phyloP scores from a whole-genome alignment of 2,329 filamentous ascomycete species.

The Microdochium nivale region DNA sequence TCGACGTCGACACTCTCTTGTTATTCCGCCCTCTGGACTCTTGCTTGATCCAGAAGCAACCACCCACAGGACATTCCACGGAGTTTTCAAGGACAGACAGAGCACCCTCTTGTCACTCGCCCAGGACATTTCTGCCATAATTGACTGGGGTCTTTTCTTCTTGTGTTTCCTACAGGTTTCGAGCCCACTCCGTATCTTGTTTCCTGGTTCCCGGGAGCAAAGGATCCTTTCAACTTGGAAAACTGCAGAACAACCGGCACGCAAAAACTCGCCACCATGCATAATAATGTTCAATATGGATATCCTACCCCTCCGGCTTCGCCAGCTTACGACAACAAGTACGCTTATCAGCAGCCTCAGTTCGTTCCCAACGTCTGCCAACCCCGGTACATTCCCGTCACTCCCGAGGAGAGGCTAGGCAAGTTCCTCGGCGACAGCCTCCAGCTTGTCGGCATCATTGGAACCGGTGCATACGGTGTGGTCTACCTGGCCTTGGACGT shows the following conservation, averaged over 20 bases:
- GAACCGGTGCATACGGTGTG: constrained; percentile 91
- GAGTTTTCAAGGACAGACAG: neutral
- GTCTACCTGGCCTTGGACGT: constrained; percentile 87
- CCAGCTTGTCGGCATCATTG: constrained; percentile 76
- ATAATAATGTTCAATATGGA: constrained; percentile 50
- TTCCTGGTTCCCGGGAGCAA: neutral
- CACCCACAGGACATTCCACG: neutral
- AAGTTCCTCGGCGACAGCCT: constrained; percentile 74
- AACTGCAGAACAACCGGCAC: constrained; percentile 12
- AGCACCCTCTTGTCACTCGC: neutral
- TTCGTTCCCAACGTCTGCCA: constrained; percentile 28
- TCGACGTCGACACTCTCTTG: constrained; percentile 32
- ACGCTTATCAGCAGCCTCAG: constrained; percentile 27
- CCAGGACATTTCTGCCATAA: neutral
- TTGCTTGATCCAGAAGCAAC: constrained; percentile 10
- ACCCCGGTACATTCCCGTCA: constrained; percentile 43
- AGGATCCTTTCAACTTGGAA: constrained; percentile 1
- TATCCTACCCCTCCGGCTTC: constrained; percentile 51
- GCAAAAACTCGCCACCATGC: constrained; percentile 37
- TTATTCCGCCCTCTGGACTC: constrained; percentile 12
- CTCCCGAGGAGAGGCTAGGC: constrained; percentile 81
- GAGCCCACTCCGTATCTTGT: neutral
- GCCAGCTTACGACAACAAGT: constrained; percentile 44
- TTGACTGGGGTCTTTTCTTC: constrained; percentile 7
- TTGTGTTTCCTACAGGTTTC: neutral